Conservation (phyloP, 169 alveolate species). For the Neospora caninum region DNA sequence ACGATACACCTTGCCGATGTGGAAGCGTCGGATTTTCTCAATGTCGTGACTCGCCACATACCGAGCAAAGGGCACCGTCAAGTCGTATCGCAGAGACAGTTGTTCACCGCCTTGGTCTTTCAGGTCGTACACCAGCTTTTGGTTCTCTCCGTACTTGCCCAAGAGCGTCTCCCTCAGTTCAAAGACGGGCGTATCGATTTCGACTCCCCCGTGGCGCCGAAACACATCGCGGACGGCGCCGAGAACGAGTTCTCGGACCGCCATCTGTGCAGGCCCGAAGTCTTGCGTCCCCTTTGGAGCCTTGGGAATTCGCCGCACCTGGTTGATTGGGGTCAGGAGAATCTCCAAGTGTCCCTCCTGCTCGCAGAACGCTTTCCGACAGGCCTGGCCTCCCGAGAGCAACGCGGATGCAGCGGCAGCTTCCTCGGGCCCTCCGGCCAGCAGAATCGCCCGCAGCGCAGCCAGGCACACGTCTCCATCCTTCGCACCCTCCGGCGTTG, state of each 20-base stretch:
- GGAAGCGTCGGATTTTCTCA: constrained; percentile 92
- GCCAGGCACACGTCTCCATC: not conserved
- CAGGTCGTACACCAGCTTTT: constrained; percentile 94
- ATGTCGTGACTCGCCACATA: constrained; percentile 90
- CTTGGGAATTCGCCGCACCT: constrained; percentile 82
- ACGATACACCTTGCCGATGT: constrained; percentile 92
- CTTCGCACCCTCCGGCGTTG: not conserved
- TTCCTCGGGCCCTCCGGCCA: constrained; percentile 5
- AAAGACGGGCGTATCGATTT: constrained; percentile 98
- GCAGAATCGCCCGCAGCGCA: constrained; percentile 14
- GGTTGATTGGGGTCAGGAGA: constrained; percentile 17
- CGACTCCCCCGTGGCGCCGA: constrained; percentile 95
- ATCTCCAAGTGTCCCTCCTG: not conserved
- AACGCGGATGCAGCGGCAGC: not conserved
- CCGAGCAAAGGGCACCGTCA: constrained; percentile 98
- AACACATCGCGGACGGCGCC: constrained; percentile 86
- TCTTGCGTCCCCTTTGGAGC: constrained; percentile 96
- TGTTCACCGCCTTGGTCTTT: constrained; percentile 98
- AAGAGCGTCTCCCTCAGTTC: constrained; percentile 94
- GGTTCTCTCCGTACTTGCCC: constrained; percentile 95
- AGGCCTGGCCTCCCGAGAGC: not conserved
- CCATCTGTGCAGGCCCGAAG: constrained; percentile 92
- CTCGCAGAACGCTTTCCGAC: not conserved
- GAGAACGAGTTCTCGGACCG: constrained; percentile 83
- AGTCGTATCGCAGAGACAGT: constrained; percentile 95